Conservation (phyloP, 2,329 filamentous ascomycete species). For the Chaetomiaceae sp. region DNA sequence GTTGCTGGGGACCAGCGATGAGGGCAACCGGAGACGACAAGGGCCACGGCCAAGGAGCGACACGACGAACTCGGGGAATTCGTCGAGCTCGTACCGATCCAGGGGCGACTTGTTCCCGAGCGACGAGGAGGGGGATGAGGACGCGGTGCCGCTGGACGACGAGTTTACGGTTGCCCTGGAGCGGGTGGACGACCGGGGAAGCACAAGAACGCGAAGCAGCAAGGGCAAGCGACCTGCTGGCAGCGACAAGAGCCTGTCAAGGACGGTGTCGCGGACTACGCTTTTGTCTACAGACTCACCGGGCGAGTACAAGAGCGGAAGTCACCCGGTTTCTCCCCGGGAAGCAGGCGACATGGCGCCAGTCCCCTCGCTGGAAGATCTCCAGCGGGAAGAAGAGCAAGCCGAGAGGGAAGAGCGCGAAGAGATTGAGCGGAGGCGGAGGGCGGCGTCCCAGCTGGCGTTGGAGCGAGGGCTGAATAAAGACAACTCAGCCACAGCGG, state of each 20-base stretch:
- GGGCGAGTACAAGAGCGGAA: slow-evolving; percentile 16
- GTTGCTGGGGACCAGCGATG: slow-evolving; percentile 54
- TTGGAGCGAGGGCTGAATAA: slow-evolving; percentile 43
- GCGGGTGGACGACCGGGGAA: slow-evolving; percentile 68
- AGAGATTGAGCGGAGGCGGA: slow-evolving; percentile 48
- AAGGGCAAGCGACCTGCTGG: slow-evolving; percentile 52
- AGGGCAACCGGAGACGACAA: slow-evolving; percentile 34
- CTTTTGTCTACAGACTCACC: slow-evolving; percentile 41
- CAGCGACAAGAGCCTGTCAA: slow-evolving; percentile 33
- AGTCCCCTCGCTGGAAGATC: slow-evolving; percentile 46
- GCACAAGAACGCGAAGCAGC: slow-evolving; percentile 57
- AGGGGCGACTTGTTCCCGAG: slow-evolving; percentile 88
- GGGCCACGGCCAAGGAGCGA: slow-evolving; percentile 63
- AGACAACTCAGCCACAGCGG: slow-evolving; percentile 31
- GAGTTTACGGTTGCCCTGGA: slow-evolving; percentile 84
- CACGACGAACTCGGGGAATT: slow-evolving; percentile 74
- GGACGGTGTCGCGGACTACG: slow-evolving; percentile 57
- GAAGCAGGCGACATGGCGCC: slow-evolving; percentile 17
- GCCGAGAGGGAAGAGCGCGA: slow-evolving; percentile 49
- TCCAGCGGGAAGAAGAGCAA: slow-evolving; percentile 50
- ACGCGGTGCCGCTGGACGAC: slow-evolving; percentile 87
- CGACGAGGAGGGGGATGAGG: slow-evolving; percentile 79
- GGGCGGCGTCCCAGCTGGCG: slow-evolving; percentile 50
- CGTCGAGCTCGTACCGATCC: slow-evolving; percentile 80
- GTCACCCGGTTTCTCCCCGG: slow-evolving; percentile 16